phyloP scores from a whole-genome alignment of 768 basidiomycete genomes.

The Gloeophyllum trabeum region DNA sequence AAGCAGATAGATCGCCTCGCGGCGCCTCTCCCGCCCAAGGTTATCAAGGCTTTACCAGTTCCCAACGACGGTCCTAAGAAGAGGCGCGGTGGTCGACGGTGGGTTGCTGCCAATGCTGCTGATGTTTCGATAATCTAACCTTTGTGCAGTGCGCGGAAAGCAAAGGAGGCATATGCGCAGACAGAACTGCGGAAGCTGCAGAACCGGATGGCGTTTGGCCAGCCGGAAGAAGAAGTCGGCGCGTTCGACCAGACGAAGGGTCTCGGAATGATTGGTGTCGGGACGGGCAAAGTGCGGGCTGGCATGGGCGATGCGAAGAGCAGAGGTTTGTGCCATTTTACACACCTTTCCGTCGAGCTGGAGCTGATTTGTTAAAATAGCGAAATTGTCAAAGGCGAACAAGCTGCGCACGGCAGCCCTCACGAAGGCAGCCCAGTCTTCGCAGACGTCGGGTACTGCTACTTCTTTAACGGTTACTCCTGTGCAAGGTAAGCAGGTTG shows the following conservation, averaged over 20 bases:
- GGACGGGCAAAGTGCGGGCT: conserved; percentile 84
- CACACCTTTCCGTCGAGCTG: background rate
- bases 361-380: conserved; percentile 26
- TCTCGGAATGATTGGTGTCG: conserved; percentile 88
- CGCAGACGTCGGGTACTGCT: conserved; percentile 65
- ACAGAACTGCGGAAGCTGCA: conserved; percentile 95
- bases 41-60: conserved; percentile 85
- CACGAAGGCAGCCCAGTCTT: conserved; percentile 56
- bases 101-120: too few relatives aligned
- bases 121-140: background rate
- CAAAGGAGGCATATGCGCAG: conserved; percentile 97
- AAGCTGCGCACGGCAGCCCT: conserved; percentile 82
- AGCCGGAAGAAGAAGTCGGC: conserved; percentile 92
- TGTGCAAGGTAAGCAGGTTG: conserved; percentile 60
- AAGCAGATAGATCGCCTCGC: conserved; percentile 85
- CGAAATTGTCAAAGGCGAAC: conserved; percentile 93
- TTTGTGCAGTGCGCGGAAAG: conserved; percentile 71
- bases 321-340: conserved; percentile 42
- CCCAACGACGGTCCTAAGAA: conserved; percentile 96
- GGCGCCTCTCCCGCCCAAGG: conserved; percentile 90
- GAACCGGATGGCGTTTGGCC: conserved; percentile 93
- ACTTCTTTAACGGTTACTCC: conserved; percentile 93
- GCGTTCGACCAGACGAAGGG: conserved; percentile 98
- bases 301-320: conserved; percentile 82
- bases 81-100: conserved; percentile 92